Percentiles rank a stretch among this genome's conserved stretches.
Evolutionary conservation across 179 eudicot species (phyloP).

Genomic region (Carnegiea gigantea): DNA sequence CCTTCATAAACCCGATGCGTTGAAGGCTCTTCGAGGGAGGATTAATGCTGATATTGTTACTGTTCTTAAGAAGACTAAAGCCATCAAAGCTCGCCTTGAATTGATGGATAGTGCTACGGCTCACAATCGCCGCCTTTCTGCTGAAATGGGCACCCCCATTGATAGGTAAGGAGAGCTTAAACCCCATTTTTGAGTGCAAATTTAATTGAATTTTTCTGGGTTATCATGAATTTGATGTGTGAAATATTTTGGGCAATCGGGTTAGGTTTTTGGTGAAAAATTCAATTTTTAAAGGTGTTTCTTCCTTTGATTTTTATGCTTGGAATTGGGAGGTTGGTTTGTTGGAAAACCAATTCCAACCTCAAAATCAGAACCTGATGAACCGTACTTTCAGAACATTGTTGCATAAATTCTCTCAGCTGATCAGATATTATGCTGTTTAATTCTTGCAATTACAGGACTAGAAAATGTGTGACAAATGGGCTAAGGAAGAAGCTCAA

Average conservation of each 20-base stretch:
- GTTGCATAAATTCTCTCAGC: background rate
- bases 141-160: slow-evolving; percentile 60
- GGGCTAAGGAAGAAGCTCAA: slow-evolving; percentile 92
- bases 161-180: slow-evolving; percentile 37
- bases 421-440: background rate
- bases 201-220: background rate
- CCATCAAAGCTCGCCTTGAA: slow-evolving; percentile 61
- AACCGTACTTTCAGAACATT: background rate
- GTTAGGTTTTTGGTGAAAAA: no score
- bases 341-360: no score
- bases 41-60: slow-evolving; percentile 65
- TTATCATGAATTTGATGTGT: background rate
- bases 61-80: slow-evolving; percentile 62
- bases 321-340: no score
- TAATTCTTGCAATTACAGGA: slow-evolving; percentile 31
- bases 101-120: slow-evolving; percentile 73
- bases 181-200: background rate
- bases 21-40: slow-evolving; percentile 51
- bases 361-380: no score
- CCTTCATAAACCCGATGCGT: slow-evolving; percentile 67
- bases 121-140: slow-evolving; percentile 55
- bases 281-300: no score
- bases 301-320: no score
- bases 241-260: background rate
- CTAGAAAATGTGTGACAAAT: slow-evolving; percentile 72